A percentile compares a stretch with the other conserved stretches of the same genome.
phyloP scores from a whole-genome alignment of 2,329 filamentous ascomycete species.

The Colletotrichum chlorophyti region DNA sequence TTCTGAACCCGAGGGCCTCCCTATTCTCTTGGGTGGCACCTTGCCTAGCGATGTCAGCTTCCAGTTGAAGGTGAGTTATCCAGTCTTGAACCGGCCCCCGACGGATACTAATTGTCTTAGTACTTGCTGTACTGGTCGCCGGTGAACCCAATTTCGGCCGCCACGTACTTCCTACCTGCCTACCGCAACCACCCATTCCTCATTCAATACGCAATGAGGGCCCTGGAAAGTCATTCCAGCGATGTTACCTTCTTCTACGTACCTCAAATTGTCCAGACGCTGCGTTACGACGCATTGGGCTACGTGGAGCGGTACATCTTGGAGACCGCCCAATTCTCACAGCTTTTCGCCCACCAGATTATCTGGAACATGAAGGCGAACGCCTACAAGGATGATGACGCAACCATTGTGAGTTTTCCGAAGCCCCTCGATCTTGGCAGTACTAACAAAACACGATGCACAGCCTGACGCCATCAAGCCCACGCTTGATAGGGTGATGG shows the following conservation, averaged over 20 bases:
- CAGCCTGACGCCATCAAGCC: conserved; percentile 92
- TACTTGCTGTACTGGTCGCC: conserved; percentile 93
- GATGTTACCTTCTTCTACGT: conserved; percentile 99
- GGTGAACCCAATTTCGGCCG: conserved; percentile 89
- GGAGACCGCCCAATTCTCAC: conserved; percentile 97
- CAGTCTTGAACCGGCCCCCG: neutral
- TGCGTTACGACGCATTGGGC: conserved; percentile 90
- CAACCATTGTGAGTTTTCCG: conserved; percentile 70
- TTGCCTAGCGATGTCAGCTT: conserved; percentile 81
- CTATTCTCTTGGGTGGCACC: conserved; percentile 78
- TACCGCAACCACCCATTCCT: conserved; percentile 93
- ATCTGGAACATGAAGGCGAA: conserved; percentile 99
- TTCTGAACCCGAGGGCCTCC: conserved; percentile 80
- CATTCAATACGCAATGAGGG: conserved; percentile 95
- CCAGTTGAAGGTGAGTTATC: conserved; percentile 75
- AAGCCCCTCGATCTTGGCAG: neutral
- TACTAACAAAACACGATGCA: conserved; percentile 33
- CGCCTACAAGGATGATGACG: conserved; percentile 96
- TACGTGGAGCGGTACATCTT: conserved; percentile 97
- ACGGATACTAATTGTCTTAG: conserved; percentile 49
- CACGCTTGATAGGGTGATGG: conserved; percentile 88
- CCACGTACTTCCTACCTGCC: conserved; percentile 90
- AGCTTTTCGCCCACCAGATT: conserved; percentile 97
- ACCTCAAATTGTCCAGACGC: conserved; percentile 93
- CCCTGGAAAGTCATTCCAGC: conserved; percentile 91